Base-by-base conservation (phyloP, 164 flowering plant species). In the Stephania yunnanensis region DNA sequence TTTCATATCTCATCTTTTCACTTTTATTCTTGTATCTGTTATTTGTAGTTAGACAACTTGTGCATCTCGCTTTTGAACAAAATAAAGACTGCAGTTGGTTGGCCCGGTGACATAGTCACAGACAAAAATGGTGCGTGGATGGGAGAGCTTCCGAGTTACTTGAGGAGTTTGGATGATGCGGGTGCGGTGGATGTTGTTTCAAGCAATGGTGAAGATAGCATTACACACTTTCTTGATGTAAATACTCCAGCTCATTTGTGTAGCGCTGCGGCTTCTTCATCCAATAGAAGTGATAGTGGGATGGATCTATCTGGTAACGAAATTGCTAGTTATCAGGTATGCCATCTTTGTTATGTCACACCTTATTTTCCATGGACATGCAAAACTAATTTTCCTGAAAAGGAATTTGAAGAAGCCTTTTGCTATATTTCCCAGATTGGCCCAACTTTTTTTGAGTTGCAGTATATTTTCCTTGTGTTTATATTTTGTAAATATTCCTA, bases 321-420 rank as follows among this genome's bases (percentile, higher is more conserved):
- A 71, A 88, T 91, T 81, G 95, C 92, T 72, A 90, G 88, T 80
- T 94, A 87, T 86, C 92, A 94, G 98, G 98, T 91, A 84, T 36
- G 10, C 36, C 19, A 15, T 8, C 66, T 50, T 58, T 25, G n/a
- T 17, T 72, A 7, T 19, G 13, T 12, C 10, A n/a, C 4, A 20
- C 58, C 3, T 4, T 19, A 13, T 5, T 58, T 58, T 58, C 65
- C 65, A 25, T 13, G 65, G 65, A 17, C 17, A 58, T 4, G 3
- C n/a, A n/a, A 58, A 20, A 58, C n/a, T 58, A 7, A 17, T 19
- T 58, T 58, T 58, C 65, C n/a, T 58, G 65, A 58, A 36, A 36
- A 36, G 42, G 42, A 36, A 36, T 36, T 36, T 36, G 42, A 1
- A 36, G 42, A 53, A 53, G 61, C 19, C 61, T 53, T 53, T 5